Evolutionary conservation across 345 rosid genomes (phyloP).

Genomic region (Eucalyptus polybractea): DNA sequence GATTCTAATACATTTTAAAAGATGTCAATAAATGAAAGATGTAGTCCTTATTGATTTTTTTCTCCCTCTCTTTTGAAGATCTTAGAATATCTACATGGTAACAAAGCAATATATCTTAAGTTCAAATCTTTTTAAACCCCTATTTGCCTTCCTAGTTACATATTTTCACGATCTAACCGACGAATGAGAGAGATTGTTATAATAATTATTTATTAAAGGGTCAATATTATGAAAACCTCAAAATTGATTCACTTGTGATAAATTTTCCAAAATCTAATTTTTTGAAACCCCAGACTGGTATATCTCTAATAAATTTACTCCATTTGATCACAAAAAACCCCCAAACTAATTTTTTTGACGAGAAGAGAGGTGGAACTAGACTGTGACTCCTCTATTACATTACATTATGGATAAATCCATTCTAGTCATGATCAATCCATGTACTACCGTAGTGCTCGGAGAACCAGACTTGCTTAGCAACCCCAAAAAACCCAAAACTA

Average conservation of each 20-base stretch:
- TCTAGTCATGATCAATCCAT: accelerated
- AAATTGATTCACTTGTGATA: too few relatives aligned
- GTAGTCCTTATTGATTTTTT: not conserved
- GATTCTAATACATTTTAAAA: not conserved
- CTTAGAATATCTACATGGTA: not conserved
- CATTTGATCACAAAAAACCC: too few relatives aligned
- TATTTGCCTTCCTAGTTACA: not conserved
- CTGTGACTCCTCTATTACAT: accelerated
- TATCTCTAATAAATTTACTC: accelerated
- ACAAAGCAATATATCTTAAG: too few relatives aligned
- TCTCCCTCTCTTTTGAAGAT: not conserved
- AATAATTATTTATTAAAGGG: not conserved
- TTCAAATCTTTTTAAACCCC: not conserved
- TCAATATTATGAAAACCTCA: too few relatives aligned
- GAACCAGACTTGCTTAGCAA: too few relatives aligned
- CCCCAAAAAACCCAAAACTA: too few relatives aligned
- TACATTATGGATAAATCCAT: too few relatives aligned
- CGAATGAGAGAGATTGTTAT: not conserved
- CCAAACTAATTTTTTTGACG: too few relatives aligned
- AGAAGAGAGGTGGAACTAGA: accelerated
- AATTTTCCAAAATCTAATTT: too few relatives aligned
- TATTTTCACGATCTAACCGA: not conserved
- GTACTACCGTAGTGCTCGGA: accelerated
- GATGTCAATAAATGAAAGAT: not conserved
- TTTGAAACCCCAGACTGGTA: accelerated